A percentile compares a stretch with the other conserved stretches of the same genome.
These are phyloP conservation scores for Clausena lansium DNA, from an alignment of 345 rosid genomes.

Conservation along the genomic window DNA sequence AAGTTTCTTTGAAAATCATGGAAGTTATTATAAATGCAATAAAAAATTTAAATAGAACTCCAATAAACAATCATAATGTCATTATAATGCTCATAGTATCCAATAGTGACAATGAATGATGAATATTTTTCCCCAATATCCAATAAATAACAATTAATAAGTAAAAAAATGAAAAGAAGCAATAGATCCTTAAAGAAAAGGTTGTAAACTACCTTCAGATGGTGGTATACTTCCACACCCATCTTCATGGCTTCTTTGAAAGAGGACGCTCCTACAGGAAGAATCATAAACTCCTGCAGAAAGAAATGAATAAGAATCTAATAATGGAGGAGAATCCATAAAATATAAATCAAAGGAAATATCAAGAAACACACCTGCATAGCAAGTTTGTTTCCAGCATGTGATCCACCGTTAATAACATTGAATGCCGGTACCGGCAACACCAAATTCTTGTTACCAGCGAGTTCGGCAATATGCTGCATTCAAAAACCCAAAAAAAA, in stretches of 20 bases:
- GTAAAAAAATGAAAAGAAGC: neutral
- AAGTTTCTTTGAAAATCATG: neutral
- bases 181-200: neutral
- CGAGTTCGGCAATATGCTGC: constrained; percentile 93
- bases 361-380: constrained; percentile 61
- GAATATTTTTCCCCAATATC: neutral
- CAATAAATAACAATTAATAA: neutral
- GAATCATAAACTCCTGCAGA: constrained; percentile 93
- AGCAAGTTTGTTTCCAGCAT: constrained; percentile 97
- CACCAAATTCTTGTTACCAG: constrained; percentile 87
- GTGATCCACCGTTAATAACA: constrained; percentile 99
- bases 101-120: neutral
- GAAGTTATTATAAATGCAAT: neutral
- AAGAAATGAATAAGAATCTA: neutral
- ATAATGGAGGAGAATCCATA: neutral
- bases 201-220: constrained; percentile 60
- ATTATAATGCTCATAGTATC: neutral
- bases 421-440: constrained; percentile 97
- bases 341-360: neutral
- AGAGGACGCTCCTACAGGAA: constrained; percentile 85
- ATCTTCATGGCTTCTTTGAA: constrained; percentile 99
- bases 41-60: neutral
- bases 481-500: constrained; percentile 2
- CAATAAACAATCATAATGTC: neutral
- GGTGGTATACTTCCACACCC: constrained; percentile 96